These are phyloP conservation scores for Chlorencoelia australis DNA, from an alignment of 2,329 filamentous ascomycete genomes.

Conservation along the genomic window DNA sequence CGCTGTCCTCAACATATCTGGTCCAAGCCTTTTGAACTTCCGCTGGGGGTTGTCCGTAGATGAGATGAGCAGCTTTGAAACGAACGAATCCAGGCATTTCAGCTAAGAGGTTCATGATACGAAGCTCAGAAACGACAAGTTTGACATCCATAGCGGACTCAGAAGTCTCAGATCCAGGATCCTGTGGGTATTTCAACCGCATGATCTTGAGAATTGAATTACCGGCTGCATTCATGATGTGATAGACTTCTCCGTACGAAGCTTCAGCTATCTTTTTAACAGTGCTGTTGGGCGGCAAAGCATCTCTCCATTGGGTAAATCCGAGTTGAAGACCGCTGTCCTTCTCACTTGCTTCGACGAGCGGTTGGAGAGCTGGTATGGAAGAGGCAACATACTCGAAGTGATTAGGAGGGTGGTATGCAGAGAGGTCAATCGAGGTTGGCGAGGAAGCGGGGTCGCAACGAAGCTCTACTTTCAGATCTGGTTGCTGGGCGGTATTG, in stretches of 20 bases:
- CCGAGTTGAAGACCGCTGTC: constrained; percentile 10
- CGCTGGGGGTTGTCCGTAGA: constrained; percentile 44
- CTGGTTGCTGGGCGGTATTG: too few species aligned
- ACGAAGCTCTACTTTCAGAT: too few species aligned
- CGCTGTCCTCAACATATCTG: constrained; percentile 23
- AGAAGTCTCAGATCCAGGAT: constrained; percentile 12
- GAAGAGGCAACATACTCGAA: too few species aligned
- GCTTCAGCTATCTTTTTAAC: constrained; percentile 58
- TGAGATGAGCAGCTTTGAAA: constrained; percentile 54
- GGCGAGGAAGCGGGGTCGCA: too few species aligned
- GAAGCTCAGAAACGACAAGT: constrained; percentile 47
- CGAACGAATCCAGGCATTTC: constrained; percentile 55
- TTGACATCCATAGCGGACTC: constrained; percentile 24
- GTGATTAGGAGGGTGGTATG: too few species aligned
- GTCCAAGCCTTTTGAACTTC: constrained; percentile 51
- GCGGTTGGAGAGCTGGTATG: constrained; percentile 13
- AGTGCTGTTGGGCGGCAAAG: constrained; percentile 41
- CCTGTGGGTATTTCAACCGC: constrained; percentile 33
- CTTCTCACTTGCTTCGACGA: constrained; percentile 13
- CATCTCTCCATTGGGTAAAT: constrained; percentile 39
- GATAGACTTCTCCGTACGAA: constrained; percentile 57
- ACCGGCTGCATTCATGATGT: constrained; percentile 46
- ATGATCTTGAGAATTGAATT: constrained; percentile 58
- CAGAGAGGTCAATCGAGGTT: too few species aligned
- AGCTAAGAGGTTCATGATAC: constrained; percentile 53